These are phyloP conservation scores for Stygiomarasmius scandens DNA, from an alignment of 1,284 basidiomycete genomes.

Conservation along the genomic window DNA sequence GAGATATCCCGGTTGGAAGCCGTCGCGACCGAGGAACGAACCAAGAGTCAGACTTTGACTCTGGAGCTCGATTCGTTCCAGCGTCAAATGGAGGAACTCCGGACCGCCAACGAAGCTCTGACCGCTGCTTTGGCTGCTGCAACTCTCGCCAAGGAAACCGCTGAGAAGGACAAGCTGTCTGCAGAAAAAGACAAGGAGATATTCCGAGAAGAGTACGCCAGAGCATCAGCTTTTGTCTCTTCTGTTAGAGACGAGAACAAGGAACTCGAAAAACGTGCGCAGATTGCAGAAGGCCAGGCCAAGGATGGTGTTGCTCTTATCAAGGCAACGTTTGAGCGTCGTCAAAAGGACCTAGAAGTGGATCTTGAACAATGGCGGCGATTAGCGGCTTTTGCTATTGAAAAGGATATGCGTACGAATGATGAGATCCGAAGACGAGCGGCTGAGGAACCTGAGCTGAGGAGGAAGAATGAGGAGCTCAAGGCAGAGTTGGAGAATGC, in stretches of 20 bases:
- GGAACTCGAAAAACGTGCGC: conserved; percentile 50
- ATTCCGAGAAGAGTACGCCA: conserved; percentile 7
- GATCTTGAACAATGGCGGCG: conserved; percentile 48
- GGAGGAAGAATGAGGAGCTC: conserved; percentile 29
- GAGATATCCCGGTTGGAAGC: background rate
- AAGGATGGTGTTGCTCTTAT: conserved; percentile 56
- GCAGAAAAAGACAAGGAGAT: conserved; percentile 4
- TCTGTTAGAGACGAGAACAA: conserved; percentile 52
- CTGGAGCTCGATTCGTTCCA: background rate
- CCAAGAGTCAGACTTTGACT: background rate
- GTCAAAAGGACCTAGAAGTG: conserved; percentile 45
- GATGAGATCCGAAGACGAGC: conserved; percentile 62
- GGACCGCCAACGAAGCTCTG: background rate
- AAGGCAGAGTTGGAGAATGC: conserved; percentile 25
- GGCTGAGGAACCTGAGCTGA: conserved; percentile 55
- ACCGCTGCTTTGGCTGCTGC: background rate
- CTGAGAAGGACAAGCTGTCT: background rate
- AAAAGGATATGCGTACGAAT: conserved; percentile 58
- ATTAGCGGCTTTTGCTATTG: conserved; percentile 47
- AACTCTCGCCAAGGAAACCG: background rate
- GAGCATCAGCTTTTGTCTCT: conserved; percentile 33
- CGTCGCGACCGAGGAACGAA: background rate
- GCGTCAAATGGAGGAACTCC: background rate
- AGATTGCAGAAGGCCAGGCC: conserved; percentile 53
- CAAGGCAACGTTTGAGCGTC: conserved; percentile 47